Evolutionary conservation across 2,329 filamentous ascomycete genomes (phyloP), one percentile per base, ranked within the genome.

Genomic region (Alternaria ethzedia): DNA sequence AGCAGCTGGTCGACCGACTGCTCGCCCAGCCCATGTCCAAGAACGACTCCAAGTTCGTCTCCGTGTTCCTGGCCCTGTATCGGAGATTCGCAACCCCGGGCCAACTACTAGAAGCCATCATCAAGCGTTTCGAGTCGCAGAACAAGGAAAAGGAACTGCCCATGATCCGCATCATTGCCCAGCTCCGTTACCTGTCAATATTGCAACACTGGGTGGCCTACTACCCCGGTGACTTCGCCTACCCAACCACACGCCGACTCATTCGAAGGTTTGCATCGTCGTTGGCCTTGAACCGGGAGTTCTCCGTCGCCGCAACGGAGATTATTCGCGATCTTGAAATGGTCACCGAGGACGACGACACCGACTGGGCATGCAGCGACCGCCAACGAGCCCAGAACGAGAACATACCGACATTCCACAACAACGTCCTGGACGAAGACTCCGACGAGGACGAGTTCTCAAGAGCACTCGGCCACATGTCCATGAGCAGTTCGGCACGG

Each of bases 141-240:
- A 88, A 89, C 72, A 87, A 89, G 46, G 89, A 91, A 64, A 89
- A 87, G 68, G 84, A 85, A 10, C 86, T 89, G 67, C 90, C 92
- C 66, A 86, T 97, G 46, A 90, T 90, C 57, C 93, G 91, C 71
- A 94, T 91, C 44, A 89, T 91, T 8, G 89, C 90, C 6, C 95
- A 97, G 77, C 85, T 97, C 58, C 89, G 94, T 55, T 91, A 95
- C 65, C 89, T 97, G 43, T 90, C 92, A 69, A 89, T 96, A 7
- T 83, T 98, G 62, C 92, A 93, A 6, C 92, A 92, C 77, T 99
- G 96, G 96, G 90, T 97, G 2, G 89, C 90, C 15, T 84, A 90
- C 46, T 98, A 98, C 79, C 94, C 96, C 0, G 95, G 94, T 15
- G 96, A 99, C 79, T 97, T 98, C 83, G 94, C 94, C 1, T 89